phyloP scores from a whole-genome alignment of 345 rosid species.

The Clarkia xantiana region DNA sequence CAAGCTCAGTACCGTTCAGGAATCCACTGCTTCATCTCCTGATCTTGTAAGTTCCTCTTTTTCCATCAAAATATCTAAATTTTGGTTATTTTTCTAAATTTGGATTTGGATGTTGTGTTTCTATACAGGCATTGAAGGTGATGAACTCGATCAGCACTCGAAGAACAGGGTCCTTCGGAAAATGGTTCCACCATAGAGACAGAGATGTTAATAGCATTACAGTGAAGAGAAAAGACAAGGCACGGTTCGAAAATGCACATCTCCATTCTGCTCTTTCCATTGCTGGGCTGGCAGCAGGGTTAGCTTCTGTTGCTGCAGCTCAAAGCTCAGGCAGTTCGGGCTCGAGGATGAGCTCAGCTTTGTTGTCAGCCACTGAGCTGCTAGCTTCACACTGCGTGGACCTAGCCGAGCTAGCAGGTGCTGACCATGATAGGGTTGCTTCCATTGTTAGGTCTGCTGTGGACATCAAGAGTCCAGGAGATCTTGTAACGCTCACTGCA shows the following conservation, averaged over 20 bases:
- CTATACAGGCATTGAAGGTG: constrained; percentile 37
- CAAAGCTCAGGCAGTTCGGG: constrained; percentile 25
- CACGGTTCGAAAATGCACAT: constrained; percentile 59
- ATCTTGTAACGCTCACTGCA: constrained; percentile 82
- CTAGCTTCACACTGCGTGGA: constrained; percentile 87
- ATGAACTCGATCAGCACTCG: constrained; percentile 30
- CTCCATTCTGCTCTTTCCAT: constrained; percentile 68
- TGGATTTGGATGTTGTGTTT: background rate
- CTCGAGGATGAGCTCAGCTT: constrained; percentile 59
- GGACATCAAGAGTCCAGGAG: constrained; percentile 66
- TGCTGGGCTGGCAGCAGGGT: constrained; percentile 87
- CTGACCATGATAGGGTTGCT: constrained; percentile 56
- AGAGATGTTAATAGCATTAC: constrained; percentile 28
- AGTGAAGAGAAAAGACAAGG: constrained; percentile 65
- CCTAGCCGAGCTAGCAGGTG: constrained; percentile 66
- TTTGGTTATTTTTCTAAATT: background rate
- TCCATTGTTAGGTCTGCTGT: constrained; percentile 67
- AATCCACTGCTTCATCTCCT: constrained; percentile 27
- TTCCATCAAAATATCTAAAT: background rate
- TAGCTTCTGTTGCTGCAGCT: constrained; percentile 68
- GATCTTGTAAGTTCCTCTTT: constrained; percentile 4
- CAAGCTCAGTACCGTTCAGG: constrained; percentile 20
- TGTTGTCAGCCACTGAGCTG: constrained; percentile 81
- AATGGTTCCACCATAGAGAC: constrained; percentile 55
- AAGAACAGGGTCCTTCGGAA: constrained; percentile 52